Evolutionary conservation across 139 green algal genomes (phyloP).

Genomic region (Chlorella sorokiniana): DNA sequence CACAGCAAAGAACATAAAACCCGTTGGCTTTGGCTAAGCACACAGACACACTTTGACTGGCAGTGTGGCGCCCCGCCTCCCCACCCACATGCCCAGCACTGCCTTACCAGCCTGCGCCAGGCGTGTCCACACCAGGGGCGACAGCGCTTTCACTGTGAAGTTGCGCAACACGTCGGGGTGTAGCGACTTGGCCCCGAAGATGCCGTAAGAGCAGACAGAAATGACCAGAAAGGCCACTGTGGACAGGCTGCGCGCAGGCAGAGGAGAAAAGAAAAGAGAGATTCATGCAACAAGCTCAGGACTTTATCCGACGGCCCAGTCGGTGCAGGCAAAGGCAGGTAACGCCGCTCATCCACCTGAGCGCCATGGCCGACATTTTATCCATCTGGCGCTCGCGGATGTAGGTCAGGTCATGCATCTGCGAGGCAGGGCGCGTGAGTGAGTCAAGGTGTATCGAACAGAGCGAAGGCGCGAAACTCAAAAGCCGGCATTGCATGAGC

Average conservation of each 20-base stretch:
- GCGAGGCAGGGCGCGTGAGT: neutral
- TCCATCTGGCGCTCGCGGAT: slow-evolving; percentile 22
- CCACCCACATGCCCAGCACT: neutral
- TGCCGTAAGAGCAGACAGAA: slow-evolving; percentile 34
- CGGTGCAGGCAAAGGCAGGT: neutral
- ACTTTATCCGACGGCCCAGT: neutral
- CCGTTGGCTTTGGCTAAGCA: no score
- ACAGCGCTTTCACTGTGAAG: slow-evolving; percentile 38
- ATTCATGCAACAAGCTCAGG: neutral
- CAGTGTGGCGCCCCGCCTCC: no score
- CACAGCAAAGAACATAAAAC: no score
- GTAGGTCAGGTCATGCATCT: slow-evolving; percentile 27
- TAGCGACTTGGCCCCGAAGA: slow-evolving; percentile 22
- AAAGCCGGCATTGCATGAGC: neutral
- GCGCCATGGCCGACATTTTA: neutral
- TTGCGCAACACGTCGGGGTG: slow-evolving; percentile 28
- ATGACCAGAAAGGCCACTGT: slow-evolving; percentile 31
- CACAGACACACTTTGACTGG: no score
- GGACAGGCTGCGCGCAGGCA: neutral
- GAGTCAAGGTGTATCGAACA: neutral
- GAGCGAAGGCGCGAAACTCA: neutral
- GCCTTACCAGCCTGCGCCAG: slow-evolving; percentile 32
- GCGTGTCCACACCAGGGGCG: slow-evolving; percentile 17
- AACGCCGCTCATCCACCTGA: neutral
- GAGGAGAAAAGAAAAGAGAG: neutral